phyloP scores from a whole-genome alignment of 805 yeast genomes.

The Yamadazyma takamatsuzukensis region DNA sequence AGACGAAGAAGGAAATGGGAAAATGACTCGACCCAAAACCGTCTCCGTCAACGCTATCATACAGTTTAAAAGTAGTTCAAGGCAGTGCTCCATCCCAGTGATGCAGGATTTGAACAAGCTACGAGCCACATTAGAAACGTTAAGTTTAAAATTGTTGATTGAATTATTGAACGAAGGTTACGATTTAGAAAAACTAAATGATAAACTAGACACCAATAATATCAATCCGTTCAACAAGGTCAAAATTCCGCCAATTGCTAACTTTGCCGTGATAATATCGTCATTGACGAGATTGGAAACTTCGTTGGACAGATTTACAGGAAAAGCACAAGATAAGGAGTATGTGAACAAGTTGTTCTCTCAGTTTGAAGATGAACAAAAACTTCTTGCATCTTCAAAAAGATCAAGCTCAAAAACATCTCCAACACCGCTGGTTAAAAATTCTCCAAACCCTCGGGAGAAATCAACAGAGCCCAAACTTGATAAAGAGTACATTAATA shows the following conservation, averaged over 20 bases:
- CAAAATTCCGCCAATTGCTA: constrained; percentile 41
- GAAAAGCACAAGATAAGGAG: constrained; percentile 3
- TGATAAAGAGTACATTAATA: constrained; percentile 26
- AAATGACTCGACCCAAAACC: constrained; percentile 48
- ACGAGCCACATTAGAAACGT: constrained; percentile 20
- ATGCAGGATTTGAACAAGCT: constrained; percentile 35
- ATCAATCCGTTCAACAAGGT: constrained; percentile 14
- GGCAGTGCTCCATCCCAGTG: constrained; percentile 39
- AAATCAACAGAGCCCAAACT: constrained; percentile 11
- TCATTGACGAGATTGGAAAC: constrained; percentile 26
- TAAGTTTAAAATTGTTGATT: constrained; percentile 37
- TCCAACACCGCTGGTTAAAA: too few species aligned
- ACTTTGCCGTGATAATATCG: constrained; percentile 49
- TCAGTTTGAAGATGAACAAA: constrained; percentile 12
- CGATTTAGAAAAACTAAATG: constrained; percentile 20
- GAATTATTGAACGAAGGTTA: constrained; percentile 31
- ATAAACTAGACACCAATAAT: constrained; percentile 12
- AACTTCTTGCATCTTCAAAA: background rate
- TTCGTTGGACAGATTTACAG: constrained; percentile 8
- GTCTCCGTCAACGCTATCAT: constrained; percentile 37
- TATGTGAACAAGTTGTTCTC: constrained; percentile 13
- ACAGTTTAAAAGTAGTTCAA: constrained; percentile 21
- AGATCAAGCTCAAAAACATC: constrained; percentile 1
- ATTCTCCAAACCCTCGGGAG: too few species aligned
- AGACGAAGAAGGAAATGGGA: constrained; percentile 58